A percentile compares a stretch with the other conserved stretches of the same genome.
phyloP scores from a whole-genome alignment of 495 filamentous ascomycete genomes.

The Penicillium herquei region DNA sequence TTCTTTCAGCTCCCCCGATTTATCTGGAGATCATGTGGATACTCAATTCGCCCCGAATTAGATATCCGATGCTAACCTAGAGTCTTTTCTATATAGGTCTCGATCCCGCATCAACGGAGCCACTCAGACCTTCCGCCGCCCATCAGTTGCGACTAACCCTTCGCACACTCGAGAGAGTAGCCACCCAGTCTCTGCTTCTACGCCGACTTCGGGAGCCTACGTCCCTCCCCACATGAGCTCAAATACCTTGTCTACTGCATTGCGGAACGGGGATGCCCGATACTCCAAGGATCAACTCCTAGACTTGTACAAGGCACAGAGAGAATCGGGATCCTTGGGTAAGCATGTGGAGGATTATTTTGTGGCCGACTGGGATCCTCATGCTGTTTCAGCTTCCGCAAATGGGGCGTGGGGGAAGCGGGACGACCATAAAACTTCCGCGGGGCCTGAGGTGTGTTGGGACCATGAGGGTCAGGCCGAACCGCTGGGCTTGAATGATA shows the following conservation, averaged over 20 bases:
- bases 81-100: constrained; percentile 43
- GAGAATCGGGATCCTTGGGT: constrained; percentile 52
- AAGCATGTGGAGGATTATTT: constrained; percentile 71
- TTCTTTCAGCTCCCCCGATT: not conserved
- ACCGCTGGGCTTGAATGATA: constrained; percentile 71
- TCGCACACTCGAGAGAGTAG: constrained; percentile 49
- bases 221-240: constrained; percentile 60
- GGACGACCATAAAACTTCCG: constrained; percentile 63
- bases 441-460: constrained; percentile 85
- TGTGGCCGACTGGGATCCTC: constrained; percentile 73
- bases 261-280: constrained; percentile 61
- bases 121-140: constrained; percentile 82
- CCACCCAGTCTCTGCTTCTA: constrained; percentile 48
- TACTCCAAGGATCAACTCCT: constrained; percentile 86
- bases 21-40: not conserved
- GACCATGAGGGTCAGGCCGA: constrained; percentile 69
- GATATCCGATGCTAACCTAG: constrained; percentile 21
- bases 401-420: constrained; percentile 75
- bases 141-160: constrained; percentile 67
- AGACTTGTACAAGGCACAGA: constrained; percentile 65
- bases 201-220: constrained; percentile 53
- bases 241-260: constrained; percentile 41
- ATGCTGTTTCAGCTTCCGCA: constrained; percentile 56
- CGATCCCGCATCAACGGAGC: constrained; percentile 72
- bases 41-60: constrained; percentile 7